Percentiles rank a stretch among this genome's conserved stretches.
Conservation (phyloP, 2,329 filamentous ascomycete genomes). For the Xylariaceae sp. region DNA sequence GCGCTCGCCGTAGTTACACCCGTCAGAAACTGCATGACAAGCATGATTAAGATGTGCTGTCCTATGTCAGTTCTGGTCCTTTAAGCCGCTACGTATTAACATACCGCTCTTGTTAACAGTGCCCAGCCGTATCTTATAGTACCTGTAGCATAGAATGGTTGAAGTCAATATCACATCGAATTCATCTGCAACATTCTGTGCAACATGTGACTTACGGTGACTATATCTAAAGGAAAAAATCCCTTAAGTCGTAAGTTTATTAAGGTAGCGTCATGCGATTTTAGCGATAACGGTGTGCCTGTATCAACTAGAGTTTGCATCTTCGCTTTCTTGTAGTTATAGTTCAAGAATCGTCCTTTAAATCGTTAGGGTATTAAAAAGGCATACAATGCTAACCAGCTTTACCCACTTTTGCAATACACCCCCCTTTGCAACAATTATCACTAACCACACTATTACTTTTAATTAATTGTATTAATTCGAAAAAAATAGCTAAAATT, state of each 20-base stretch:
- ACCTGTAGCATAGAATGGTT: too few species aligned
- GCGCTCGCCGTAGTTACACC: constrained; percentile 11
- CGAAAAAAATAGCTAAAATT: too few species aligned
- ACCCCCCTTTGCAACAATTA: too few species aligned
- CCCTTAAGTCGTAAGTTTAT: neutral
- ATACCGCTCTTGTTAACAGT: neutral
- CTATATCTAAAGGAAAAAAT: neutral
- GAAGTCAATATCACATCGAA: too few species aligned
- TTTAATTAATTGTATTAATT: too few species aligned
- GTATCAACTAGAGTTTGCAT: neutral
- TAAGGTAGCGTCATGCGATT: neutral
- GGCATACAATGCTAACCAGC: too few species aligned
- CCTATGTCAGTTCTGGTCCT: neutral
- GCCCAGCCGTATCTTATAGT: constrained; percentile 5
- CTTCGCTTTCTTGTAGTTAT: neutral
- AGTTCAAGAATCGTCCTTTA: neutral
- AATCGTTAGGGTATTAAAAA: too few species aligned
- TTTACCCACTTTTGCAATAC: too few species aligned
- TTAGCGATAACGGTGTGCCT: neutral
- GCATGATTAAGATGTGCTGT: constrained; percentile 9
- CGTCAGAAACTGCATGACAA: constrained; percentile 15
- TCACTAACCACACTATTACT: too few species aligned
- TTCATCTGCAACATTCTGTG: too few species aligned
- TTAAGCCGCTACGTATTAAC: neutral
- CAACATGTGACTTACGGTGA: too few species aligned